These are phyloP conservation scores for Dothideomycetidae sp. DNA, from an alignment of 2,329 filamentous ascomycete species.

Conservation along the genomic window DNA sequence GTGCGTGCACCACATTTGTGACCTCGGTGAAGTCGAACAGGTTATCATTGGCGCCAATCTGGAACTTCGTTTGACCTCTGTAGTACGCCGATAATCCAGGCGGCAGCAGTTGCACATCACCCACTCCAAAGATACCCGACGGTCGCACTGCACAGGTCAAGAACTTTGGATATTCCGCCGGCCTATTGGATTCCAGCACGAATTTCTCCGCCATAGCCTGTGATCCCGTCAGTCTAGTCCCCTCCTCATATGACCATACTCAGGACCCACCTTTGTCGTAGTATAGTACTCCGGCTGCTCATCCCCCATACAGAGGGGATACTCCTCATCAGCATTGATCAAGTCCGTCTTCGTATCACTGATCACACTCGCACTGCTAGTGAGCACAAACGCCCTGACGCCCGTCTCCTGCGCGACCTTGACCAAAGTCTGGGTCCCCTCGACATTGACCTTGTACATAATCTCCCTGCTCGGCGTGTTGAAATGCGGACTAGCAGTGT, in stretches of 20 bases:
- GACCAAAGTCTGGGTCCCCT: conserved; percentile 36
- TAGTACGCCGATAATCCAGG: conserved; percentile 31
- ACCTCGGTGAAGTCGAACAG: conserved; percentile 42
- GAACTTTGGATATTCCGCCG: conserved; percentile 26
- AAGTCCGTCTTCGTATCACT: conserved; percentile 32
- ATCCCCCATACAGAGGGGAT: conserved; percentile 31
- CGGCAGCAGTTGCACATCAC: conserved; percentile 33
- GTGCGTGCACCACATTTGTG: conserved; percentile 37
- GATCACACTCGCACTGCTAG: conserved; percentile 37
- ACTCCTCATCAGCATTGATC: conserved; percentile 36
- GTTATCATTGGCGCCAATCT: conserved; percentile 38
- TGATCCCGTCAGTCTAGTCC: conserved; percentile 1
- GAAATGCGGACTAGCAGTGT: conserved; percentile 35
- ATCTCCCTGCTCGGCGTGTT: conserved; percentile 25
- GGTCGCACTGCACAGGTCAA: conserved; percentile 37
- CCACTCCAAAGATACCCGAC: conserved; percentile 37
- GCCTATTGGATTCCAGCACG: conserved; percentile 36
- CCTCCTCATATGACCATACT: not conserved
- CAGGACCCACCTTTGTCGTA: conserved; percentile 29
- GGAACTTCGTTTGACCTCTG: conserved; percentile 35
- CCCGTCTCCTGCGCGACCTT: conserved; percentile 33
- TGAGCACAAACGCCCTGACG: conserved; percentile 40
- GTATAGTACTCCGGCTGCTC: conserved; percentile 38
- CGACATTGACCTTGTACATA: conserved; percentile 37
- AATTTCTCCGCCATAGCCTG: conserved; percentile 33